Conservation (phyloP, 768 basidiomycete genomes). For the Pleurotus citrinopileatus region DNA sequence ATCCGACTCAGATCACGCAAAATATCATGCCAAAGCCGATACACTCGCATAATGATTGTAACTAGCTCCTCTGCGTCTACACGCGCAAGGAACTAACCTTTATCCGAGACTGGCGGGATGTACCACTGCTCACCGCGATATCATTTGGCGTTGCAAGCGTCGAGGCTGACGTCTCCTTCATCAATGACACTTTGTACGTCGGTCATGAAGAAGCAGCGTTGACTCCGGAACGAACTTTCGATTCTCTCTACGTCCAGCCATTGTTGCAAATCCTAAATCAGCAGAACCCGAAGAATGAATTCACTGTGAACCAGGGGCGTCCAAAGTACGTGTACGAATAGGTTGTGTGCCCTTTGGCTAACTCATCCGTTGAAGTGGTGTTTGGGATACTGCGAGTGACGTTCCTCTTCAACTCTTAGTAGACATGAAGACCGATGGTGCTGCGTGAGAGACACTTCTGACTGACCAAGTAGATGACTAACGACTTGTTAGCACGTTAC, state of each 20-base stretch:
- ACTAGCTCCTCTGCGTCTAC: constrained; percentile 11
- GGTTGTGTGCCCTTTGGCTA: background rate
- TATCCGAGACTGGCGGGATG: constrained; percentile 47
- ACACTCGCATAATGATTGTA: constrained; percentile 58
- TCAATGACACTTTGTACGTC: constrained; percentile 39
- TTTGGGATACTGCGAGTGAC: constrained; percentile 42
- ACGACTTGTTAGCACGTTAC: constrained; percentile 32
- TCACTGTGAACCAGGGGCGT: constrained; percentile 35
- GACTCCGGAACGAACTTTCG: constrained; percentile 40
- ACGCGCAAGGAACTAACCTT: background rate
- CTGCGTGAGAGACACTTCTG: constrained; percentile 28
- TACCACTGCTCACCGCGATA: constrained; percentile 44
- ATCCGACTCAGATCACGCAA: constrained; percentile 48
- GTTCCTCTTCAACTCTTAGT: constrained; percentile 45
- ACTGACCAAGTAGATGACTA: constrained; percentile 4
- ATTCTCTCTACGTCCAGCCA: constrained; percentile 46
- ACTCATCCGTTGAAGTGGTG: constrained; percentile 37
- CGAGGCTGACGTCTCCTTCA: constrained; percentile 51
- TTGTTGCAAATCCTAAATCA: constrained; percentile 35
- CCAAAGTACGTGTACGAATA: constrained; percentile 32
- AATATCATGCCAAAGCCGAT: constrained; percentile 43
- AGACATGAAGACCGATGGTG: constrained; percentile 51
- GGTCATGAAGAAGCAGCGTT: constrained; percentile 44
- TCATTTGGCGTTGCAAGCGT: constrained; percentile 49
- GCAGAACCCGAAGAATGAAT: constrained; percentile 40